Evolutionary conservation across 371 early-diverging fungal species (phyloP).

Genomic region (Chytridium lagenaria): DNA sequence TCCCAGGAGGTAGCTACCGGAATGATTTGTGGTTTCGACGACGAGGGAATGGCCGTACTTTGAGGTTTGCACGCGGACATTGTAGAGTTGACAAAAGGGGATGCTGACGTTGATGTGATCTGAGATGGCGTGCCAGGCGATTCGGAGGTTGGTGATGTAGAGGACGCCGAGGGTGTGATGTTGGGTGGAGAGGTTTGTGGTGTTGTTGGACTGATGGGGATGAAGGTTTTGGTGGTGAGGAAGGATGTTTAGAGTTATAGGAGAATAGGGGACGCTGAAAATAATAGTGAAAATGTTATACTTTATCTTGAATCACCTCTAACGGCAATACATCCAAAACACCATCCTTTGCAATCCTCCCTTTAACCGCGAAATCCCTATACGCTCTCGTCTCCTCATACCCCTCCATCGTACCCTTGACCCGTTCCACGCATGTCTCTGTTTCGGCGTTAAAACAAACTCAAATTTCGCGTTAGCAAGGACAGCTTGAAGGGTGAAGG

Average conservation of each 20-base stretch:
- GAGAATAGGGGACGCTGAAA: too few relatives aligned
- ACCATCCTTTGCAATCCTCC: not conserved
- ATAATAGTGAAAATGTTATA: too few relatives aligned
- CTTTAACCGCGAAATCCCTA: not conserved
- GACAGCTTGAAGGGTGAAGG: not conserved
- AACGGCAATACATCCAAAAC: not conserved
- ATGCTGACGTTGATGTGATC: not conserved
- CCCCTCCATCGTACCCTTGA: not conserved
- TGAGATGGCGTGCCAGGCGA: slow-evolving; percentile 3
- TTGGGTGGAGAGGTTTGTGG: not conserved
- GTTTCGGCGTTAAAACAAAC: slow-evolving; percentile 3
- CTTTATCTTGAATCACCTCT: slow-evolving; percentile 8
- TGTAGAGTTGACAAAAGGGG: not conserved
- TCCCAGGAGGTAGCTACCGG: slow-evolving; percentile 2
- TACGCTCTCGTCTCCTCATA: not conserved
- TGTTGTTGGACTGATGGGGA: not conserved
- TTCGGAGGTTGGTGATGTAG: slow-evolving; percentile 6
- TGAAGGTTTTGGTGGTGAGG: too few relatives aligned
- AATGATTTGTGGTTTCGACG: not conserved
- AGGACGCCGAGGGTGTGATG: not conserved
- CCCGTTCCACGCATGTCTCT: not conserved
- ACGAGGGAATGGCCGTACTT: not conserved
- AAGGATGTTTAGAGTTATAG: too few relatives aligned
- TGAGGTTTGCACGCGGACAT: slow-evolving; percentile 5
- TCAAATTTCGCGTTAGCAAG: not conserved